Conservation (phyloP, 2,329 filamentous ascomycete genomes). For the Chrysoporthe austroafricana region DNA sequence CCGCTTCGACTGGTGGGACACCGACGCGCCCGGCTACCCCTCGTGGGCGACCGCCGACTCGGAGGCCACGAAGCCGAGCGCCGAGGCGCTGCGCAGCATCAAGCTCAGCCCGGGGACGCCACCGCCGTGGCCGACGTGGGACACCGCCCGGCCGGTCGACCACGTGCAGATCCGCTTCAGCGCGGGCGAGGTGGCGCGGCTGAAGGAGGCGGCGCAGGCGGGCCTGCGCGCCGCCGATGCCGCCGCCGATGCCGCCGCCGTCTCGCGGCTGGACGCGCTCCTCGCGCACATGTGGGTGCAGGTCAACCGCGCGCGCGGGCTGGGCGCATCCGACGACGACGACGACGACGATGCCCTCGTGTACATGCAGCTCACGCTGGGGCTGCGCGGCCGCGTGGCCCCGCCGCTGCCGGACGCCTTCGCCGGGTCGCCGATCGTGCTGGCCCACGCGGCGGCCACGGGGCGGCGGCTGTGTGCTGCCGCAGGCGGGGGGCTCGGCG, state of each 20-base stretch:
- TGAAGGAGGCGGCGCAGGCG: constrained; percentile 36
- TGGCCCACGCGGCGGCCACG: constrained; percentile 36
- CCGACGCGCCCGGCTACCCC: constrained; percentile 37
- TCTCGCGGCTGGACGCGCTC: constrained; percentile 50
- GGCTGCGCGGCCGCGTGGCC: constrained; percentile 42
- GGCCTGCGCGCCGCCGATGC: constrained; percentile 1
- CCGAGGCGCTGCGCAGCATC: background rate
- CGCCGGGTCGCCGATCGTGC: constrained; percentile 48
- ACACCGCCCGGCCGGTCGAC: constrained; percentile 39
- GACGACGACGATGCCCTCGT: constrained; percentile 32
- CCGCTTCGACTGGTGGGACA: constrained; percentile 52
- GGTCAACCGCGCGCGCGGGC: constrained; percentile 46
- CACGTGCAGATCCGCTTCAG: constrained; percentile 45
- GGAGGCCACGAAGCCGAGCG: constrained; percentile 34
- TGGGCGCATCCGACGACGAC: constrained; percentile 30
- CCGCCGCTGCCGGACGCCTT: constrained; percentile 46
- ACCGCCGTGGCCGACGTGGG: constrained; percentile 48
- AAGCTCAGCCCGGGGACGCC: constrained; percentile 37
- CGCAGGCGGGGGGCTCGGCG: constrained; percentile 16
- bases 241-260: constrained; percentile 6
- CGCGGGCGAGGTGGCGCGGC: constrained; percentile 37
- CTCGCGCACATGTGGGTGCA: constrained; percentile 51
- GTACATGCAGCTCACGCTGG: constrained; percentile 47
- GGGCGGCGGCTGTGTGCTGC: background rate
- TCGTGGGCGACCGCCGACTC: constrained; percentile 34